Evolutionary conservation across 2,329 filamentous ascomycete genomes (phyloP).

Genomic region (Exophiala calicioides): DNA sequence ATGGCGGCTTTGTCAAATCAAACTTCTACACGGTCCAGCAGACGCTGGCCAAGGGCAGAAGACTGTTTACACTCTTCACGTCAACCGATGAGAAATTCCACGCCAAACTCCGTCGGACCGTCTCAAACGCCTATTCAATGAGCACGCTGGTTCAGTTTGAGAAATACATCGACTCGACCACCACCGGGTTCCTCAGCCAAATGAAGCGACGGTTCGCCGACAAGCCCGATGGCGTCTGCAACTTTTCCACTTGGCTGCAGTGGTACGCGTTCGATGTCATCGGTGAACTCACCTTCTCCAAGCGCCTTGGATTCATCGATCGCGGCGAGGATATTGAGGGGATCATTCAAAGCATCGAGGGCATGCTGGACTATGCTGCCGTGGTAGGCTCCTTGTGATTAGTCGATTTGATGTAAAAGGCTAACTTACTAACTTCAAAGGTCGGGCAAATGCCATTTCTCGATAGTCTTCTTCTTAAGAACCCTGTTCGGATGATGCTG

Average conservation of each 20-base stretch:
- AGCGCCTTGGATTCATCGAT: slow-evolving; percentile 36
- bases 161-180: slow-evolving; percentile 74
- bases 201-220: slow-evolving; percentile 54
- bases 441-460: slow-evolving; percentile 37
- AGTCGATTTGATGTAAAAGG: background rate
- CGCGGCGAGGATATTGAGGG: slow-evolving; percentile 35
- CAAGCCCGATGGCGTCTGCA: slow-evolving; percentile 2
- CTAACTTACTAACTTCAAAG: slow-evolving; percentile 1
- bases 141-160: slow-evolving; percentile 46
- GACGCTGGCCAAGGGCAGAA: slow-evolving; percentile 31
- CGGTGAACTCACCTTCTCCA: slow-evolving; percentile 38
- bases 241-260: slow-evolving; percentile 43
- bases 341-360: slow-evolving; percentile 36
- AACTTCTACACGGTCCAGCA: slow-evolving; percentile 36
- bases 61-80: slow-evolving; percentile 64
- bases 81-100: slow-evolving; percentile 74
- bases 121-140: slow-evolving; percentile 66
- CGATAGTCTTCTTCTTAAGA: slow-evolving; percentile 27
- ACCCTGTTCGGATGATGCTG: no score
- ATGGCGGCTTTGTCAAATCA: slow-evolving; percentile 21
- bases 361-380: slow-evolving; percentile 28
- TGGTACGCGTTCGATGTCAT: slow-evolving; percentile 38
- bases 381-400: slow-evolving; percentile 3
- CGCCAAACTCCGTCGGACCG: slow-evolving; percentile 69
- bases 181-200: slow-evolving; percentile 66